Evolutionary conservation across 257 asterid genomes (phyloP), one percentile per base, ranked within the genome.

Genomic region (Plantago major): DNA sequence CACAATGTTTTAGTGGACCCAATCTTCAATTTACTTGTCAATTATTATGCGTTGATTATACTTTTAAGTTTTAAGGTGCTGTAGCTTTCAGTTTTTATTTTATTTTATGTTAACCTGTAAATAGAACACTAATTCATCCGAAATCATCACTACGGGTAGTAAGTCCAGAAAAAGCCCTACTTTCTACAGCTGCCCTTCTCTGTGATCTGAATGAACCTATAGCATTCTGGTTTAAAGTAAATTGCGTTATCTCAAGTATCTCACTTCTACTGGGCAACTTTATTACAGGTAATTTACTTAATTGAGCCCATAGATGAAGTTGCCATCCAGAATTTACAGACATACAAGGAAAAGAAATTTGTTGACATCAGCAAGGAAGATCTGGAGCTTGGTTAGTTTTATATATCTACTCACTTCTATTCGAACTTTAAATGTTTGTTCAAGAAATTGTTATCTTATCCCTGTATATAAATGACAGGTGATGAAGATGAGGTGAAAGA

Each of bases 301-400:
- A 71, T 93, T 51, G 99, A 93, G 49, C 99, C 99, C 55, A 93
- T 93, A 65, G 99, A 93, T 60, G 99, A 93, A 78, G 90, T 89
- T 58, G 90, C 95, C 4, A 81, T 93, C 72, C 97, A 93, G 81
- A 93, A 93, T 75, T 78, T 93, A 67, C 97, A 89, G 67, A 87
- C 97, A 1, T 89, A 85, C 86, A 93, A 93, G 72, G 97, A 89
- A 76, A 93, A 89, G 77, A 93, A 93, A 66, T 93, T 93, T 58
- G 94, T 89, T 67, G 99, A 93, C 71, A 87, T 93, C 50, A 93
- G 99, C 93, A 93, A 93, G 84, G 99, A 93, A 73, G 99, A 93
- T 74, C 78, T 93, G 67, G 97, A 87, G 73, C 84, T 93, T 57
- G 97, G 99, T 89, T 64, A 72, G 97, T 68, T 42, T 47, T 33